Evolutionary conservation across 2,329 filamentous ascomycete genomes (phyloP).

Genomic region (Penicillium carneum): DNA sequence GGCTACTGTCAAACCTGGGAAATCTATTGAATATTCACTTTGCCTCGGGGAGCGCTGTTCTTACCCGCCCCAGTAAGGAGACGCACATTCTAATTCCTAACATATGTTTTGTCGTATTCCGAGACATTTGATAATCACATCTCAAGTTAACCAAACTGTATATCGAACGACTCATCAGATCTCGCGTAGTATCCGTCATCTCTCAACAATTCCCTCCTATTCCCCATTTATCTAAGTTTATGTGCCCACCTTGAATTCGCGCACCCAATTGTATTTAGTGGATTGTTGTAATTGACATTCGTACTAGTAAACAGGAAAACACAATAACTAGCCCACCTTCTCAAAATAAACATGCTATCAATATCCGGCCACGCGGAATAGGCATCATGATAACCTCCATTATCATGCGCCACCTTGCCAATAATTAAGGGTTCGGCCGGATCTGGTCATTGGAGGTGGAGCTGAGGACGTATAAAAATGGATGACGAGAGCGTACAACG

Average conservation of each 20-base stretch:
- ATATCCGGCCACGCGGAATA: neutral
- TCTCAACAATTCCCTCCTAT: neutral
- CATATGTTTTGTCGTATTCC: no score
- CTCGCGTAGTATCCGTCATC: neutral
- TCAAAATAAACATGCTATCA: slow-evolving; percentile 6
- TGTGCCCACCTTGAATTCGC: neutral
- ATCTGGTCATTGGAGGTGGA: neutral
- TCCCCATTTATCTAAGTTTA: slow-evolving; percentile 12
- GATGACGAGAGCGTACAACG: neutral
- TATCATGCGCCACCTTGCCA: slow-evolving; percentile 1
- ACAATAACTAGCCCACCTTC: neutral
- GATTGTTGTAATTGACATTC: neutral
- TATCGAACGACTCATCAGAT: neutral
- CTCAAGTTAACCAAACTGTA: neutral
- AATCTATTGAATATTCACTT: no score
- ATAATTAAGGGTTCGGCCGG: slow-evolving; percentile 6
- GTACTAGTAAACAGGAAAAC: neutral
- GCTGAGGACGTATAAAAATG: neutral
- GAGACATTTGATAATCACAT: neutral
- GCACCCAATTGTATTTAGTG: neutral
- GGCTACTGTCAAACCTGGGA: slow-evolving; percentile 1
- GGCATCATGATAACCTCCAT: neutral
- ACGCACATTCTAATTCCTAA: neutral
- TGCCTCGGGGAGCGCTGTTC: neutral
- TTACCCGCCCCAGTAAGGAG: neutral